These are phyloP conservation scores for Ulota crispa DNA, from an alignment of 225 moss, liverwort and hornwort genomes.

Conservation along the genomic window DNA sequence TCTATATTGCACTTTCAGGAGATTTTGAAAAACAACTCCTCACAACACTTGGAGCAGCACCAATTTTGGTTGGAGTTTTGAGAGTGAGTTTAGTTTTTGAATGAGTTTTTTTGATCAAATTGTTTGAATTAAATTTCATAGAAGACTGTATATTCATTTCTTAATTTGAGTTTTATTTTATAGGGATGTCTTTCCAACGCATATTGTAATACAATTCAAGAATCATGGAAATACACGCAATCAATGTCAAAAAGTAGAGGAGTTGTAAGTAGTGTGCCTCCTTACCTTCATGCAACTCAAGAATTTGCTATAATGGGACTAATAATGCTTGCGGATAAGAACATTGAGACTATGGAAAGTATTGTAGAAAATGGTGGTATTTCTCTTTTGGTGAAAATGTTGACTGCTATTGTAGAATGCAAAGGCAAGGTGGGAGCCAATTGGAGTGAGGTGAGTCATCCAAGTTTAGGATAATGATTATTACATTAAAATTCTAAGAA, in stretches of 20 bases:
- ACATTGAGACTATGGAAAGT: constrained; percentile 47
- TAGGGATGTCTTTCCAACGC: constrained; percentile 33
- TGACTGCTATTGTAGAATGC: constrained; percentile 37
- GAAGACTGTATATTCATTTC: no score
- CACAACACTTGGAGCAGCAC: constrained; percentile 38
- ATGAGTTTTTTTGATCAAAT: neutral
- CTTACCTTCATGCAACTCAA: constrained; percentile 64
- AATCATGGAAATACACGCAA: constrained; percentile 25
- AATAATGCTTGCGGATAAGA: constrained; percentile 73
- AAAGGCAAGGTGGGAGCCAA: constrained; percentile 54
- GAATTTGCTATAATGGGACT: constrained; percentile 79
- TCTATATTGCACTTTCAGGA: constrained; percentile 67
- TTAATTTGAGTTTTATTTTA: neutral
- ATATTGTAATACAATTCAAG: neutral
- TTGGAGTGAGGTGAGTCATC: constrained; percentile 70
- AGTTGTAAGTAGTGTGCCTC: constrained; percentile 1
- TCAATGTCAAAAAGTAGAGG: constrained; percentile 24
- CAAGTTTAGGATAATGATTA: neutral
- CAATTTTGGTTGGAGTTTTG: constrained; percentile 56
- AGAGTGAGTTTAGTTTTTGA: constrained; percentile 17
- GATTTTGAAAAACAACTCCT: constrained; percentile 58
- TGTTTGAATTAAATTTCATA: no score
- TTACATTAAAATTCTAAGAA: accelerated
- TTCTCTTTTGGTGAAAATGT: constrained; percentile 53
- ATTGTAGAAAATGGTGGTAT: constrained; percentile 73